Evolutionary conservation across 257 asterid genomes (phyloP), one percentile per base, ranked within the genome.

Genomic region (Solanum sejunctum): DNA sequence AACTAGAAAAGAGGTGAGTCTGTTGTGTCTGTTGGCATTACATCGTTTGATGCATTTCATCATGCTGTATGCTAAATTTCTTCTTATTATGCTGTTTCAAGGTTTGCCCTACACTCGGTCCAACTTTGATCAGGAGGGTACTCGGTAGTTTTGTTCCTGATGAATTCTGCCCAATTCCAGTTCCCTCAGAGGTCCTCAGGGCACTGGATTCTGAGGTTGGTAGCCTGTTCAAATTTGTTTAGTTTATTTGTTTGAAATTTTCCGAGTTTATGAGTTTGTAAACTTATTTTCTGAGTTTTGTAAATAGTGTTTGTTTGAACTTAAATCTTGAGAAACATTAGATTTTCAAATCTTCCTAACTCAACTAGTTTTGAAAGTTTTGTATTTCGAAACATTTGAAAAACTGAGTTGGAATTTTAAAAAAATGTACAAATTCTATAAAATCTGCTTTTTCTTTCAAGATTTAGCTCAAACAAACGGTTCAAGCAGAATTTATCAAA

Each of bases 61-160:
- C 82, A 77, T 26, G 63, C 45, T 77, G 21, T 86, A 32, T 83
- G 81, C 86, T 87, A 85, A 86, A 72, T 84, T 18, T 81, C 21
- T 41, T 49, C 13, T 55, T 28, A 47, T 55, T 66, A 5, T 55
- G 63, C 52, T 51, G 58, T 82, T 71, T 80, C 83, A 88, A 95
- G 99, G 98, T 95, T 67, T 95, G 98, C 86, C 99, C 99, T 0
- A 66, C 84, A 73, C 91, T 96, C 67, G 97, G 97, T 73, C 93
- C 97, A 12, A 47, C 85, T 11, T 84, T 95, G 91, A 90, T 96
- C 93, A 93, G 88, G 82, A 89, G 93, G 90, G 92, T 93, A 71
- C 90, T 94, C 36, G 82, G 80, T 77, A 90, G 90, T 87, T 96
- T 92, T 83, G 92, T 93, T 61, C 99, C 98, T 0, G 99, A 96